Base-by-base conservation (phyloP, 495 filamentous ascomycete species). In the Wilcoxina mikolae region DNA sequence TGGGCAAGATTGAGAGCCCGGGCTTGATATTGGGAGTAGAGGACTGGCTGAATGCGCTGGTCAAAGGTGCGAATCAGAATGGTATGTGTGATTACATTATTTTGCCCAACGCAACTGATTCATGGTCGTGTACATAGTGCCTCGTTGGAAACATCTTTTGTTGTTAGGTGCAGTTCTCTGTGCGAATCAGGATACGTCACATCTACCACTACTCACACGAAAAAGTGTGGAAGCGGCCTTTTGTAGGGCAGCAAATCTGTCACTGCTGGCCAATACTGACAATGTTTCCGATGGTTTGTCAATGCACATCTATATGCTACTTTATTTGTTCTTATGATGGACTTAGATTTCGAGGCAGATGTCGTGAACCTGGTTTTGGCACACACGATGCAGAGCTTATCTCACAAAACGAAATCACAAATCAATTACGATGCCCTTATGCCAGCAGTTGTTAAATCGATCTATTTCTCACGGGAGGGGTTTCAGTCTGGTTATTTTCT, bases 61-160 rank as follows among this genome's bases (percentile, higher is more conserved):
- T 87, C 20, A 82, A 80, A 62, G 90, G 91, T 10, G 81, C 86
- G 3, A 86, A 96, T 64, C 83, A 89, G 11, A 66, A 66, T 54
- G 61, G 61, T 64, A 57, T 15, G 39, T 28, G 27, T 5, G 22
- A 17, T 28, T 20, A 31, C 28, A 38, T 50, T 62, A 62, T 61
- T 33, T 9, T 38, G 9, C 17, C 9, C 17, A 17, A 38, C 9
- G 9, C 9, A 17, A 9, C 17, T 38, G 33, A 9, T 38, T 9
- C 17, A 39, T 51, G 3, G n/a, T n/a, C n/a, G n/a, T n/a, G n/a
- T n/a, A n/a, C 7, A 22, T 78, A 58, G 88, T 87, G 1, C 83
- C 78, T 45, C 72, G 87, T 68, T 95, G 90, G 91, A 81, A 86
- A 69, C 91, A 96, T 69, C 63, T 87, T 24, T 72, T 95, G 23